Evolutionary conservation across 2,329 filamentous ascomycete species (phyloP).

Genomic region (Neopestalotiopsis sp.): DNA sequence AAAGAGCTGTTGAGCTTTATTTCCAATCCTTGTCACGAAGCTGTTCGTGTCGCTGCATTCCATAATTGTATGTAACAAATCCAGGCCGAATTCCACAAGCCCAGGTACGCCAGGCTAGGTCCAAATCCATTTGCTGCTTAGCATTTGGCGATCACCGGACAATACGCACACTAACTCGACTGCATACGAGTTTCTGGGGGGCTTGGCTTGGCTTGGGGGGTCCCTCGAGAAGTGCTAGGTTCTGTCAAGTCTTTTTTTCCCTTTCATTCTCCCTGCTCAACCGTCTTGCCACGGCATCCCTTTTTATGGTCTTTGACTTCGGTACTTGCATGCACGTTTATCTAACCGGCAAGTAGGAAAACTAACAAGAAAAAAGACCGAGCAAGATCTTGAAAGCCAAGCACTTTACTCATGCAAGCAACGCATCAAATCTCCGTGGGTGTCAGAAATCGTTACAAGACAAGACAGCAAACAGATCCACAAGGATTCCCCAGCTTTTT

Average conservation of each 20-base stretch:
- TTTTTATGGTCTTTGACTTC: background rate
- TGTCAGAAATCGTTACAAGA: constrained; percentile 1
- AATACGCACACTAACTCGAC: background rate
- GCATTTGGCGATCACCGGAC: background rate
- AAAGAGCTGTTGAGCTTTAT: background rate
- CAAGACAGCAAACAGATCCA: constrained; percentile 8
- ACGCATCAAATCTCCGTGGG: background rate
- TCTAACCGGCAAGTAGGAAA: background rate
- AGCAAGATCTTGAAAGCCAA: background rate
- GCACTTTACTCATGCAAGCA: background rate
- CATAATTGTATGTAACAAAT: background rate
- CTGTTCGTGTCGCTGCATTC: background rate
- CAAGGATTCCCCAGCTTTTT: constrained; percentile 18
- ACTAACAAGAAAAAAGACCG: background rate
- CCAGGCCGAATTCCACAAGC: background rate
- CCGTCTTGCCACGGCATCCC: background rate
- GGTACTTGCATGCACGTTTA: background rate
- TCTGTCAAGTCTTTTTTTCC: background rate
- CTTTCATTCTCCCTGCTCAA: background rate
- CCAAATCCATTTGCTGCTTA: background rate
- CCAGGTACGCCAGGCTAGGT: background rate
- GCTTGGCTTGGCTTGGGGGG: too few species aligned
- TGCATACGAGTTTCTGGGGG: background rate
- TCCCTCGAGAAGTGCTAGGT: too few species aligned
- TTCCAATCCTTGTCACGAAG: background rate